These are phyloP conservation scores for Picea sitchensis DNA, from an alignment of 75 land plant species.

Conservation along the genomic window DNA sequence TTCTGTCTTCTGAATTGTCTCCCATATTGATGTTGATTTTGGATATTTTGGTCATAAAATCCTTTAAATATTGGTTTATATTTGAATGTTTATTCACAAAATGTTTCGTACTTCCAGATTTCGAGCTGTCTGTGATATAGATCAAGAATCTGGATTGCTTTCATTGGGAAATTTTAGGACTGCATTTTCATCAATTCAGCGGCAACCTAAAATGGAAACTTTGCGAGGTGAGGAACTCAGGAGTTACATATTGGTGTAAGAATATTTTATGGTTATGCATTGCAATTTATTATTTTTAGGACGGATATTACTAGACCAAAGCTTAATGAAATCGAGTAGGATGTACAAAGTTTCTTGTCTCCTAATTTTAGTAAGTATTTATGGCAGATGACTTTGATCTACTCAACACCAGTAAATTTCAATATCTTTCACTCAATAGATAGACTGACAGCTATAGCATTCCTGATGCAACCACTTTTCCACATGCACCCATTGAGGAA, in stretches of 20 bases:
- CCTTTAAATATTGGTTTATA: neutral
- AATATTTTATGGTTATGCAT: neutral
- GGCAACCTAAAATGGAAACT: constrained; percentile 68
- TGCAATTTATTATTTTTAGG: neutral
- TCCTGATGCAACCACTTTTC: neutral
- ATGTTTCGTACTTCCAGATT: constrained; percentile 39
- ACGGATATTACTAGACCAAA: neutral
- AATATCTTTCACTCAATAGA: too few species aligned
- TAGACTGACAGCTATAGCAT: neutral
- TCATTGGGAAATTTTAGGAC: constrained; percentile 67
- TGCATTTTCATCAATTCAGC: constrained; percentile 38
- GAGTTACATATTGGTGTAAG: too few species aligned
- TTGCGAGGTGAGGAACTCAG: constrained; percentile 42
- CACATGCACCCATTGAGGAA: neutral
- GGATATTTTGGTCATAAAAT: neutral
- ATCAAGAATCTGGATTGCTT: constrained; percentile 55
- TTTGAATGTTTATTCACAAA: neutral
- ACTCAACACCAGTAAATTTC: too few species aligned
- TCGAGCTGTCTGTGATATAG: constrained; percentile 52
- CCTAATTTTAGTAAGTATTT: too few species aligned
- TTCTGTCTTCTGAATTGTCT: constrained; percentile 1
- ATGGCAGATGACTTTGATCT: too few species aligned
- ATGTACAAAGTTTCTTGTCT: too few species aligned
- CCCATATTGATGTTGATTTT: neutral
- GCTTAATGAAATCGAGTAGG: neutral